Percentiles rank a stretch among this genome's conserved stretches.
These are phyloP conservation scores for Monosporascus sp. DNA, from an alignment of 2,329 filamentous ascomycete species.

Conservation along the genomic window DNA sequence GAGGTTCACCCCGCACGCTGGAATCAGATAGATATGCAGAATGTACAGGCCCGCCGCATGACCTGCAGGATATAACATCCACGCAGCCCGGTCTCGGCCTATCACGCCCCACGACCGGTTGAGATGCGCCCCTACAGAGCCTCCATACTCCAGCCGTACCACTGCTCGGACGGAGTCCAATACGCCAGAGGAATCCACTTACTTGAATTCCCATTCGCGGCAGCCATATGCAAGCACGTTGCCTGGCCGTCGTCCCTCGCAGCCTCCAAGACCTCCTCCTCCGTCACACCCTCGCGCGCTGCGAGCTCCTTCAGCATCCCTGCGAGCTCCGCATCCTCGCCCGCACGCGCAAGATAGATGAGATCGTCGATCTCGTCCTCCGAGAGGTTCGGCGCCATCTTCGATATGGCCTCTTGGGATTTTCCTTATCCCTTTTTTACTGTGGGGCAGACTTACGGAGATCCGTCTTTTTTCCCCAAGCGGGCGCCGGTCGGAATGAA, in stretches of 20 bases:
- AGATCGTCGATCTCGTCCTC: constrained; percentile 88
- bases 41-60: too few relatives aligned
- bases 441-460: not conserved
- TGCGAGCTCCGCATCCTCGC: constrained; percentile 66
- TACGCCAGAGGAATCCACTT: constrained; percentile 22
- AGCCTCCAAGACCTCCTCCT: constrained; percentile 60
- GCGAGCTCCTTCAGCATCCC: constrained; percentile 53
- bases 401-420: not conserved
- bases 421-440: not conserved
- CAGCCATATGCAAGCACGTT: constrained; percentile 85
- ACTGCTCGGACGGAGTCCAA: not conserved
- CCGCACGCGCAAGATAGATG: constrained; percentile 76
- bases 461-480: constrained; percentile 1
- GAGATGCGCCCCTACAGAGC: too few relatives aligned
- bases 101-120: too few relatives aligned
- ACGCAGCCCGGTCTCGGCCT: too few relatives aligned
- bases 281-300: constrained; percentile 52
- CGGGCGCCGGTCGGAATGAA: too few relatives aligned
- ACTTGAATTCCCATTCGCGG: constrained; percentile 84
- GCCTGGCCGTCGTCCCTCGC: constrained; percentile 71
- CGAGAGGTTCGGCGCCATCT: constrained; percentile 51
- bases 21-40: constrained; percentile 3
- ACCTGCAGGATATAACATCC: too few relatives aligned
- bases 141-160: too few relatives aligned
- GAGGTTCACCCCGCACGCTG: not conserved